phyloP scores from a whole-genome alignment of 2,329 filamentous ascomycete genomes.

The Diaporthe humulicola region DNA sequence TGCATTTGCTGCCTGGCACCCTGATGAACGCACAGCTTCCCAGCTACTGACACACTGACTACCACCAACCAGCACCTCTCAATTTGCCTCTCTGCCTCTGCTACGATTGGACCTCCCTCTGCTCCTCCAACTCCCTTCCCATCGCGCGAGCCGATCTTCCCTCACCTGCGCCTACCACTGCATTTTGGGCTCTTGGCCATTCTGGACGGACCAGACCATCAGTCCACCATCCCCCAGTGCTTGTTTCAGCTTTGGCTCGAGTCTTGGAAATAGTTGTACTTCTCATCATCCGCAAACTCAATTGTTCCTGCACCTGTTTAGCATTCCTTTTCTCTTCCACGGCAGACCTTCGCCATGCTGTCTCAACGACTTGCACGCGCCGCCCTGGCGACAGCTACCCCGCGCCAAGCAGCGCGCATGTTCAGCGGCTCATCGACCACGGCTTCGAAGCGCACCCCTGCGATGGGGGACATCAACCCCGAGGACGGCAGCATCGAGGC shows the following conservation, averaged over 20 bases:
- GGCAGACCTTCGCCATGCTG: conserved; percentile 54
- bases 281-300: conserved; percentile 4
- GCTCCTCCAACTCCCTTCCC: conserved; percentile 10
- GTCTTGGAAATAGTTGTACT: conserved; percentile 14
- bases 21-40: conserved; percentile 25
- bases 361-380: conserved; percentile 64
- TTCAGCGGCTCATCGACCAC: conserved; percentile 67
- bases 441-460: conserved; percentile 70
- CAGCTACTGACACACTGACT: conserved; percentile 37
- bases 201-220: conserved; percentile 18
- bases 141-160: not conserved
- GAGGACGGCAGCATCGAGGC: conserved; percentile 77
- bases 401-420: conserved; percentile 63
- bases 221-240: conserved; percentile 31
- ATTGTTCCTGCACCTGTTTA: conserved; percentile 13
- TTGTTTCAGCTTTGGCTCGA: conserved; percentile 32
- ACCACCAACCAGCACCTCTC: conserved; percentile 36
- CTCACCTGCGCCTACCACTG: conserved; percentile 12
- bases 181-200: conserved; percentile 20
- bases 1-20: conserved; percentile 12
- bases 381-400: conserved; percentile 53
- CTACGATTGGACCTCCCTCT: conserved; percentile 34
- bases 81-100: conserved; percentile 38
- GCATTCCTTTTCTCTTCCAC: not conserved
- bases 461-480: conserved; percentile 85